Conservation (phyloP, 1,284 basidiomycete species). For the Cutaneotrichosporon daszewskae region DNA sequence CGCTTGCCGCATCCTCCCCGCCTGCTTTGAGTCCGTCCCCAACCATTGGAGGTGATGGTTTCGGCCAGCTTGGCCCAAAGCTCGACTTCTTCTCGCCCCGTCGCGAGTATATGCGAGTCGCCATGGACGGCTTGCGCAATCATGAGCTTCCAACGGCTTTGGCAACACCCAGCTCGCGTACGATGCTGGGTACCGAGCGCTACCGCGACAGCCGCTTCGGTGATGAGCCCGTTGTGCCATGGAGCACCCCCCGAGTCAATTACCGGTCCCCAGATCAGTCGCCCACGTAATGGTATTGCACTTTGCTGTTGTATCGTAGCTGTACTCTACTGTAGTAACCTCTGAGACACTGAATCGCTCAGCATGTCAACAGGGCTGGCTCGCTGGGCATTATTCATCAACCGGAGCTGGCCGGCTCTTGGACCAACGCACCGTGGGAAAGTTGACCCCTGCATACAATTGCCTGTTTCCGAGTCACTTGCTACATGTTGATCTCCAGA, state of each 20-base stretch:
- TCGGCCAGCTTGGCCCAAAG: neutral
- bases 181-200: conserved; percentile 40
- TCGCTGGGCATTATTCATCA: too few species aligned
- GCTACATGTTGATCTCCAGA: too few species aligned
- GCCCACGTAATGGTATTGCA: too few species aligned
- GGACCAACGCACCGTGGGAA: too few species aligned
- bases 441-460: too few species aligned
- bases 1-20: conserved; percentile 14
- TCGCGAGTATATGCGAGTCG: conserved; percentile 39
- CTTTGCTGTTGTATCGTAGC: too few species aligned
- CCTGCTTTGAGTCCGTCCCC: conserved; percentile 30
- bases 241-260: conserved; percentile 30
- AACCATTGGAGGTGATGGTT: conserved; percentile 23
- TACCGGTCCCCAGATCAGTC: too few species aligned
- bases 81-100: conserved; percentile 15
- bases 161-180: conserved; percentile 34
- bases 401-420: too few species aligned
- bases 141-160: conserved; percentile 15
- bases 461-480: too few species aligned
- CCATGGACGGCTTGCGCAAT: conserved; percentile 20
- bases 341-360: too few species aligned
- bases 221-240: conserved; percentile 33
- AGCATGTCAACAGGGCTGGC: too few species aligned
- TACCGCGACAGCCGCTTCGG: conserved; percentile 43
- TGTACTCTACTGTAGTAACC: too few species aligned